These are phyloP conservation scores for Thraustochytrium sp. DNA, from an alignment of 352 stramenopile species.

Conservation along the genomic window DNA sequence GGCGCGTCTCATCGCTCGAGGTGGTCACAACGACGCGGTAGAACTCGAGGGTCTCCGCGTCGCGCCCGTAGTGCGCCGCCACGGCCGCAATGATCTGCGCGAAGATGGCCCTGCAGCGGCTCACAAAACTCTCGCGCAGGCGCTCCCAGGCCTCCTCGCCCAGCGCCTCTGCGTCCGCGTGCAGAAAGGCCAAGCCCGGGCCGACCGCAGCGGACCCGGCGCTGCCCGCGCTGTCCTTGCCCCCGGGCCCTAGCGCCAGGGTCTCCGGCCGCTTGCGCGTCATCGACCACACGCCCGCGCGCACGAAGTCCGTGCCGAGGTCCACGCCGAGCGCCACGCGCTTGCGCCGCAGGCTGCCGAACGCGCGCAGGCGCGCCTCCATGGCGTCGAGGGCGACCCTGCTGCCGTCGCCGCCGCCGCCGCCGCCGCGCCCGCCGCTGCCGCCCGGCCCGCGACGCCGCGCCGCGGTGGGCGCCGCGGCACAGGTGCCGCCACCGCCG, in stretches of 20 bases:
- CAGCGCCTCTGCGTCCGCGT: neutral
- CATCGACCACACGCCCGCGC: conserved; percentile 6
- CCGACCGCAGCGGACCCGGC: neutral
- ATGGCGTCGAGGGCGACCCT: no score
- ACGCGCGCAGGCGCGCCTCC: neutral
- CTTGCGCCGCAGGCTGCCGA: conserved; percentile 19
- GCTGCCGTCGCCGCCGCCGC: no score
- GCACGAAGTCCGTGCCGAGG: neutral
- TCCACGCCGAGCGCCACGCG: conserved; percentile 19
- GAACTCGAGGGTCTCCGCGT: neutral
- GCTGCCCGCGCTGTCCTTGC: neutral
- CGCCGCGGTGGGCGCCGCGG: no score
- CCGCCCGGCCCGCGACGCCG: no score
- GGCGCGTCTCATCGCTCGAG: neutral
- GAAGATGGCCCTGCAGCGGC: neutral
- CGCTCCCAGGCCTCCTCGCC: neutral
- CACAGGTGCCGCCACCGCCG: no score
- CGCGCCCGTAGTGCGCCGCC: neutral
- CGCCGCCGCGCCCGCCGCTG: no score
- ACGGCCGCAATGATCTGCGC: neutral
- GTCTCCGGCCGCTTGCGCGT: neutral
- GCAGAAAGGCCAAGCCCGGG: neutral
- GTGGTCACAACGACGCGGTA: neutral
- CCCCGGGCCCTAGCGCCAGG: neutral
- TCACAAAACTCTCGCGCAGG: neutral